phyloP scores from a whole-genome alignment of 2,329 filamentous ascomycete species.

The Cadophora sp. region DNA sequence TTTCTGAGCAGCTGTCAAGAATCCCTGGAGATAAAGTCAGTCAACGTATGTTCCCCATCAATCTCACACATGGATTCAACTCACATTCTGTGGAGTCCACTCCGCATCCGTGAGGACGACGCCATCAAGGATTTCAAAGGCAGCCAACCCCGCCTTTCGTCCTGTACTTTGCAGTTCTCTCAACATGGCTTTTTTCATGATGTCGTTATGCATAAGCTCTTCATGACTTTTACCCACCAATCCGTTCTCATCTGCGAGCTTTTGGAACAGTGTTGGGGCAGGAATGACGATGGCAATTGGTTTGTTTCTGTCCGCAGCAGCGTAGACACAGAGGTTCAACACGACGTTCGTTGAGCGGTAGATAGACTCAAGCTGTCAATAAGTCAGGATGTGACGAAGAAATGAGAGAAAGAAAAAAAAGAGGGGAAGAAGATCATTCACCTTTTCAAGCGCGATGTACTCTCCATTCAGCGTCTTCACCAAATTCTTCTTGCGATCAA shows the following conservation, averaged over 20 bases:
- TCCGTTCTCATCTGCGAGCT: conserved; percentile 63
- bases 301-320: conserved; percentile 73
- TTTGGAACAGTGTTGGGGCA: conserved; percentile 64
- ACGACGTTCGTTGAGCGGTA: conserved; percentile 80
- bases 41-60: not conserved
- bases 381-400: conserved; percentile 25
- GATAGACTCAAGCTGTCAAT: conserved; percentile 73
- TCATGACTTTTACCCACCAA: conserved; percentile 61
- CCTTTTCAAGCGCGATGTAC: conserved; percentile 93
- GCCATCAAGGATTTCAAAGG: conserved; percentile 75
- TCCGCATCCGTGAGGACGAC: conserved; percentile 82
- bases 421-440: no score
- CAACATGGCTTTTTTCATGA: conserved; percentile 63
- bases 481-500: conserved; percentile 89
- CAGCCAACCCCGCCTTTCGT: conserved; percentile 71
- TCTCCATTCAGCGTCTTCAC: conserved; percentile 95
- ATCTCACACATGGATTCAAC: conserved; percentile 46
- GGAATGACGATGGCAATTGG: conserved; percentile 80
- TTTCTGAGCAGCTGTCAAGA: conserved; percentile 32
- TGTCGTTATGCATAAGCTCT: conserved; percentile 66
- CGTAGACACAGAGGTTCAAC: conserved; percentile 86
- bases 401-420: no score
- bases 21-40: conserved; percentile 25
- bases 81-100: conserved; percentile 83
- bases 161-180: conserved; percentile 72